A percentile compares a stretch with the other conserved stretches of the same genome.
These are phyloP conservation scores for Nicotiana obtusifolia DNA, from an alignment of 257 asterid species.

Conservation along the genomic window DNA sequence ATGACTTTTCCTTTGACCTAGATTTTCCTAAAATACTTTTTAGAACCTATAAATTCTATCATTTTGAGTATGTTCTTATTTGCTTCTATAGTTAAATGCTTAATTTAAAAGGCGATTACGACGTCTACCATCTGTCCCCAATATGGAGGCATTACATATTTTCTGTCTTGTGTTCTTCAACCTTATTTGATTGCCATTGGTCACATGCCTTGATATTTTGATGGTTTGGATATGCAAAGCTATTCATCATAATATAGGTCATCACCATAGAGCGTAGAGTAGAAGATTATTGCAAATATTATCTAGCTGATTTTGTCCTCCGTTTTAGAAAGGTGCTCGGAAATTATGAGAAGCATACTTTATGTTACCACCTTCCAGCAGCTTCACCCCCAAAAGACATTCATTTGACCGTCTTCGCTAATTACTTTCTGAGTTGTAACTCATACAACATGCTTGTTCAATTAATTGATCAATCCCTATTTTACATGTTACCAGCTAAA, in stretches of 20 bases:
- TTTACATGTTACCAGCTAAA: conserved; percentile 36
- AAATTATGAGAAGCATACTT: background rate
- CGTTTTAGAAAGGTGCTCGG: background rate
- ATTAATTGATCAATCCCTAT: background rate
- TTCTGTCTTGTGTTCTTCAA: background rate
- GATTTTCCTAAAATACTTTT: background rate
- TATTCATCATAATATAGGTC: background rate
- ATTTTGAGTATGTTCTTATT: background rate
- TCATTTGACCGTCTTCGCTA: background rate
- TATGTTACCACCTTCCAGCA: background rate
- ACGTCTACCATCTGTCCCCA: background rate
- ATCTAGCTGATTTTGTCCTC: background rate
- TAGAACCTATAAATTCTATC: background rate
- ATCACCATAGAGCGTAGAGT: background rate
- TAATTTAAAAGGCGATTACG: background rate
- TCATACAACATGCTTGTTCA: background rate
- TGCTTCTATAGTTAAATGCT: background rate
- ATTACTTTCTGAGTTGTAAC: background rate
- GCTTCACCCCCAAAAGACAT: background rate
- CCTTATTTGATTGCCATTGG: background rate
- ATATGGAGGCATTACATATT: background rate
- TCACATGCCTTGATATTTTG: background rate
- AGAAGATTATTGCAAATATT: background rate
- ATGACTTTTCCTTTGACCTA: background rate
- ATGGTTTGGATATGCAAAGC: background rate